phyloP scores from a whole-genome alignment of 768 basidiomycete species.

The Cyclocybe aegerita region DNA sequence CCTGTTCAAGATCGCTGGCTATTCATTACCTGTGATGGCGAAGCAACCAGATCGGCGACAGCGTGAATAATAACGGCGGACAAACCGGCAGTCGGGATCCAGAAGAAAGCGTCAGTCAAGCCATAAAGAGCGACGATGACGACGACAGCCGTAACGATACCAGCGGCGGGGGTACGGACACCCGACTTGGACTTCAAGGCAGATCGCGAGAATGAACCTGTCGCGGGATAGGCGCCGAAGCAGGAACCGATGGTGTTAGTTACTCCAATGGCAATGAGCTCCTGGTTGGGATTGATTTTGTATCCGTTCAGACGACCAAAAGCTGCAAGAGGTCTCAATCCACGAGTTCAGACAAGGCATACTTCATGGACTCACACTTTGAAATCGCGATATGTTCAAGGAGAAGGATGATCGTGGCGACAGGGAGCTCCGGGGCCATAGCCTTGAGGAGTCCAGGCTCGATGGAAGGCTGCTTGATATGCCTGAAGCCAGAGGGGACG shows the following conservation, averaged over 20 bases:
- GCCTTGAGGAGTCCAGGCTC: constrained; percentile 55
- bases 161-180: constrained; percentile 93
- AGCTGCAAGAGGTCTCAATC: constrained; percentile 41
- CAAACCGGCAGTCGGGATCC: constrained; percentile 81
- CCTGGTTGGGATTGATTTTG: constrained; percentile 92
- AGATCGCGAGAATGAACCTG: constrained; percentile 98
- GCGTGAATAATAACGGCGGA: constrained; percentile 95
- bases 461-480: constrained; percentile 44
- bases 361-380: constrained; percentile 59
- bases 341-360: not conserved
- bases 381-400: constrained; percentile 97
- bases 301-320: constrained; percentile 96
- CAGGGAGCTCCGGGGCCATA: constrained; percentile 73
- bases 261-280: constrained; percentile 96
- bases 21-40: constrained; percentile 55
- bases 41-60: constrained; percentile 83
- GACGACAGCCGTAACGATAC: constrained; percentile 79
- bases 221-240: constrained; percentile 93
- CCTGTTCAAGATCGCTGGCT: not conserved
- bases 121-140: constrained; percentile 96
- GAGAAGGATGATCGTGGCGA: constrained; percentile 86
- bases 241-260: constrained; percentile 89
- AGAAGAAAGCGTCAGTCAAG: constrained; percentile 89
- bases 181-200: constrained; percentile 96
- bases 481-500: constrained; percentile 83